A percentile compares a stretch with the other conserved stretches of the same genome.
phyloP scores from a whole-genome alignment of 345 rosid genomes.

The Stellera chamaejasme region DNA sequence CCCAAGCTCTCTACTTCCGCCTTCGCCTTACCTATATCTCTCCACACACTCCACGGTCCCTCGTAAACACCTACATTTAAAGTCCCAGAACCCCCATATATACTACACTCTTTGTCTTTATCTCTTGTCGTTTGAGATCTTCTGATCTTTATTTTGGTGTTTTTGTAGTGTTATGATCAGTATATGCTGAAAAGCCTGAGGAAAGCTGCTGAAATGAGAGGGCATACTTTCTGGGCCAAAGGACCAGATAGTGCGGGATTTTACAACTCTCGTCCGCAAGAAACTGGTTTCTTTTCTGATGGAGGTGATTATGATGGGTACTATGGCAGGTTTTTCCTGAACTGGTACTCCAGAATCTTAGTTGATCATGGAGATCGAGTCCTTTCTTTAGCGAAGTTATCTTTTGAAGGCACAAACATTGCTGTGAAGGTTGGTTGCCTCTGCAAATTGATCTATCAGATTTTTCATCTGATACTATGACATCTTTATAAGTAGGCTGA shows the following conservation, averaged over 20 bases:
- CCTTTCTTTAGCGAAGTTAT: slow-evolving; percentile 79
- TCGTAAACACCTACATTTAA: too few relatives aligned
- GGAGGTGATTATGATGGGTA: slow-evolving; percentile 92
- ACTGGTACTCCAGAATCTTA: slow-evolving; percentile 80
- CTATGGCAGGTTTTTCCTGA: slow-evolving; percentile 92
- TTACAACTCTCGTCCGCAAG: slow-evolving; percentile 80
- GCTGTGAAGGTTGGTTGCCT: slow-evolving; percentile 69
- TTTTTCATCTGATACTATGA: background rate
- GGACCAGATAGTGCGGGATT: slow-evolving; percentile 90
- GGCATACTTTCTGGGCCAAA: slow-evolving; percentile 73
- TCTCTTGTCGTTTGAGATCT: background rate
- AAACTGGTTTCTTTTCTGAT: slow-evolving; percentile 90
- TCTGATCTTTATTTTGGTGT: background rate
- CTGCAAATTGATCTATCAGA: slow-evolving; percentile 1
- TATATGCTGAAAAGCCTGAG: slow-evolving; percentile 66
- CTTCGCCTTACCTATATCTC: too few relatives aligned
- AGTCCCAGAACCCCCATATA: too few relatives aligned
- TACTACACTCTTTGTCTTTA: slow-evolving; percentile 4
- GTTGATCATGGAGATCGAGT: slow-evolving; percentile 73
- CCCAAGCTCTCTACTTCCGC: too few relatives aligned
- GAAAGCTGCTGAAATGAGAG: slow-evolving; percentile 81
- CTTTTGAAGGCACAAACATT: slow-evolving; percentile 64
- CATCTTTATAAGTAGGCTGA: background rate
- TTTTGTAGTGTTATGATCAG: slow-evolving; percentile 78
- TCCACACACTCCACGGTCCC: too few relatives aligned